A percentile compares a stretch with the other conserved stretches of the same genome.
phyloP scores from a whole-genome alignment of 179 eudicot genomes.

The Heliamphora pulchella region DNA sequence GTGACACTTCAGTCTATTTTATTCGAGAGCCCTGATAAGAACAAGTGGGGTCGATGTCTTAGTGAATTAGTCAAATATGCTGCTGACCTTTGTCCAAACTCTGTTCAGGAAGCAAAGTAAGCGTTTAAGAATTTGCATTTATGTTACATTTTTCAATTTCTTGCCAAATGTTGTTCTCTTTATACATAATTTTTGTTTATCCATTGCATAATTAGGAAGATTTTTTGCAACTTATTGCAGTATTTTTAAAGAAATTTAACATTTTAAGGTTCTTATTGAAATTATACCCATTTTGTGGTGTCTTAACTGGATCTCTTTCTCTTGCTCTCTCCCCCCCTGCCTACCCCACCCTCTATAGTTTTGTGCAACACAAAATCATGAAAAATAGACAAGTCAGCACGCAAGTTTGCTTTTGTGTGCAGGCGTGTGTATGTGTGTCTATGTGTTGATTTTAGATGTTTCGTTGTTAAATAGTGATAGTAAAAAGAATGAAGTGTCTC shows the following conservation, averaged over 20 bases:
- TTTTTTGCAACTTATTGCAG: not conserved
- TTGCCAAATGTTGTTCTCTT: not conserved
- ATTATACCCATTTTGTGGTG: not conserved
- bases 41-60: slow-evolving; percentile 96
- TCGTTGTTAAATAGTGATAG: not conserved
- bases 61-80: slow-evolving; percentile 95
- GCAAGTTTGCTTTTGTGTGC: not conserved
- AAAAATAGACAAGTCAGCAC: not conserved
- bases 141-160: not conserved
- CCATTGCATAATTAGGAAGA: not conserved
- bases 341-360: not conserved
- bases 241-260: not conserved
- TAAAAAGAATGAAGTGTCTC: not conserved
- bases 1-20: slow-evolving; percentile 86
- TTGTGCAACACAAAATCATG: not conserved
- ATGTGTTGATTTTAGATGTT: not conserved
- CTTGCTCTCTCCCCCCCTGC: no score
- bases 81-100: slow-evolving; percentile 92
- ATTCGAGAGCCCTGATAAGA: slow-evolving; percentile 94
- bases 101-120: slow-evolving; percentile 97
- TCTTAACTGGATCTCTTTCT: no score
- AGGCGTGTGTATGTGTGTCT: no score
- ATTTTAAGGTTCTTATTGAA: not conserved
- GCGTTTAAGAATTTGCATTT: slow-evolving; percentile 11
- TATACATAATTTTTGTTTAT: not conserved